Evolutionary conservation across 164 flowering plant species (phyloP).

Genomic region (Piper betle): DNA sequence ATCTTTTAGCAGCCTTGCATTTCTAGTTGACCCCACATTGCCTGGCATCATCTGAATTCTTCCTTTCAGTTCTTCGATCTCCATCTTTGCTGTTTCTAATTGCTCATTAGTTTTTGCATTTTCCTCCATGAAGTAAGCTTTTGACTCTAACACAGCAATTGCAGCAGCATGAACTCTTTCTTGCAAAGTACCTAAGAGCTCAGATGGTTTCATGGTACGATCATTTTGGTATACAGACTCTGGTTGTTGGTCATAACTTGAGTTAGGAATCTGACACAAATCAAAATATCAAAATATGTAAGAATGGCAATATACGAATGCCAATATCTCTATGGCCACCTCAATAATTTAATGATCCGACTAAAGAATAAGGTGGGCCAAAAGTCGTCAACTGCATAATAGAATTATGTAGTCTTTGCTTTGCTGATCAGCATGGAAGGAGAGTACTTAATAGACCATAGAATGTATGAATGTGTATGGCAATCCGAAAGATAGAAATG

Average conservation of each 20-base stretch:
- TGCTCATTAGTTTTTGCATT: slow-evolving; percentile 9
- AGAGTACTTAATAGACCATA: no score
- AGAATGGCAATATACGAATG: not conserved
- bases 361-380: slow-evolving; percentile 4
- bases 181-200: slow-evolving; percentile 31
- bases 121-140: slow-evolving; percentile 20
- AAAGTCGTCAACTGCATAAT: slow-evolving; percentile 1
- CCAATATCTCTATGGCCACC: no score
- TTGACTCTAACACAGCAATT: slow-evolving; percentile 29
- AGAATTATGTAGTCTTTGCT: slow-evolving; percentile 6
- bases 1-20: not conserved
- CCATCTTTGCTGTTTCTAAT: slow-evolving; percentile 17
- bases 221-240: not conserved
- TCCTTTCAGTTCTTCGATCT: slow-evolving; percentile 17
- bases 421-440: not conserved
- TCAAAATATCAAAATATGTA: not conserved
- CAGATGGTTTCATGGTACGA: not conserved
- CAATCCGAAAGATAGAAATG: not conserved
- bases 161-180: slow-evolving; percentile 41
- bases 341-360: no score
- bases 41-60: not conserved
- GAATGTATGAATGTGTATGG: not conserved
- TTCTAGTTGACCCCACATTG: not conserved
- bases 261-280: not conserved
- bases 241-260: not conserved